Conservation (phyloP, 2,329 filamentous ascomycete species). For the Cytospora paraplurivora region DNA sequence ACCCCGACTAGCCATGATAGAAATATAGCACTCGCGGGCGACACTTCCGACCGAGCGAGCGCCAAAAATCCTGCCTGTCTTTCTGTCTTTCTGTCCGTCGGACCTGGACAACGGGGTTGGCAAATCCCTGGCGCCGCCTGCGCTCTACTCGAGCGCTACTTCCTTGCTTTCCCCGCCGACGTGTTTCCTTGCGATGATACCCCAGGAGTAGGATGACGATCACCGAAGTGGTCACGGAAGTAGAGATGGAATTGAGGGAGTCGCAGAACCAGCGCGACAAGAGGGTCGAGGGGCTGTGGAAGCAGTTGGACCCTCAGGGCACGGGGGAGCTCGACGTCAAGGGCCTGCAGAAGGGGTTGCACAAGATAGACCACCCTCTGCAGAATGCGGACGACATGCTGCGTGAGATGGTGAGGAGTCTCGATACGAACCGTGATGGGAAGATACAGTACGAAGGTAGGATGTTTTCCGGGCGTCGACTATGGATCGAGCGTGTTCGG, state of each 20-base stretch:
- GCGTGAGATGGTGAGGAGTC: constrained; percentile 74
- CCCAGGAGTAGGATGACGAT: constrained; percentile 43
- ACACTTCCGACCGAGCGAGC: constrained; percentile 9
- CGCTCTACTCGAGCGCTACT: neutral
- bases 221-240: constrained; percentile 53
- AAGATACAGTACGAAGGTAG: constrained; percentile 88
- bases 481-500: constrained; percentile 15
- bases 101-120: neutral
- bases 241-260: constrained; percentile 70
- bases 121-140: neutral
- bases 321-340: constrained; percentile 82
- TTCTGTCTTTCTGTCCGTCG: neutral
- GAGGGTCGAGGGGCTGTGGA: constrained; percentile 83
- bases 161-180: constrained; percentile 10
- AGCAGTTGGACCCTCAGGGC: constrained; percentile 72
- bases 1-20: constrained; percentile 19
- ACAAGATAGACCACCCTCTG: constrained; percentile 85
- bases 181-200: constrained; percentile 43
- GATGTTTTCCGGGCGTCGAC: constrained; percentile 32
- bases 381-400: constrained; percentile 92
- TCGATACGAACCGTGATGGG: constrained; percentile 84
- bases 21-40: constrained; percentile 12
- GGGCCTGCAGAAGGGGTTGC: constrained; percentile 81
- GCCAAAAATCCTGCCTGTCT: neutral
- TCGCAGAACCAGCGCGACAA: constrained; percentile 77